Conservation (phyloP, 495 filamentous ascomycete genomes). For the Podospora pseudoanserina region DNA sequence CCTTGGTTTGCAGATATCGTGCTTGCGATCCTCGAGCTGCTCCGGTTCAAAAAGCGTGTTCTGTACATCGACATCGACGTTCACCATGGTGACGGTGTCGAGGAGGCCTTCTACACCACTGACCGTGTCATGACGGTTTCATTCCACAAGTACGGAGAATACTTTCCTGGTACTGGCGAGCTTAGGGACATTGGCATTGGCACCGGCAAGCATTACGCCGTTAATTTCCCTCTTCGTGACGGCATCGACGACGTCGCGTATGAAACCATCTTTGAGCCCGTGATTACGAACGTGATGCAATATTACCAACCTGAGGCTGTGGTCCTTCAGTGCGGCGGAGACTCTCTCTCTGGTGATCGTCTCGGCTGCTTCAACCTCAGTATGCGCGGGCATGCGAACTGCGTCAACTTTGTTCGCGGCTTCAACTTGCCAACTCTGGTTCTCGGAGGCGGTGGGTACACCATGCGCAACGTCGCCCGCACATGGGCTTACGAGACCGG, state of each 20-base stretch:
- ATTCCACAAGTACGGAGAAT: slow-evolving; percentile 98
- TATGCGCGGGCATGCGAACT: slow-evolving; percentile 97
- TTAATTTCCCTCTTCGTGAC: slow-evolving; percentile 95
- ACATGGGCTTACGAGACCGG: slow-evolving; percentile 98
- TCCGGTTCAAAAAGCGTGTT: slow-evolving; percentile 83
- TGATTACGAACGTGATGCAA: slow-evolving; percentile 90
- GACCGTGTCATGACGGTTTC: slow-evolving; percentile 95
- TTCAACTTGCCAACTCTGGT: slow-evolving; percentile 90
- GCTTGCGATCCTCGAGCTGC: slow-evolving; percentile 83
- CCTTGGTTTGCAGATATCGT: slow-evolving; percentile 70
- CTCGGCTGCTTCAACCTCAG: slow-evolving; percentile 97
- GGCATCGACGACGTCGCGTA: slow-evolving; percentile 92
- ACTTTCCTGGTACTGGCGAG: slow-evolving; percentile 96
- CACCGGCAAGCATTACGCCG: slow-evolving; percentile 85
- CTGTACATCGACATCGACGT: slow-evolving; percentile 99
- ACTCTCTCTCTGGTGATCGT: slow-evolving; percentile 90
- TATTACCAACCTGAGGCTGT: slow-evolving; percentile 93
- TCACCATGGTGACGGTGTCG: slow-evolving; percentile 95
- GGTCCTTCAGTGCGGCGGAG: slow-evolving; percentile 94
- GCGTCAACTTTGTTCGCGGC: slow-evolving; percentile 89
- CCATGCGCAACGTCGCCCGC: slow-evolving; percentile 96
- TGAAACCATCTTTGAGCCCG: slow-evolving; percentile 92
- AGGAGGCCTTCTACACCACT: slow-evolving; percentile 94
- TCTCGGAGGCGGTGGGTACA: slow-evolving; percentile 93
- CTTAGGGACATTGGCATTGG: slow-evolving; percentile 94